A percentile compares a stretch with the other conserved stretches of the same genome.
phyloP scores from a whole-genome alignment of 1,284 basidiomycete genomes.

The Gymnopus androsaceus region DNA sequence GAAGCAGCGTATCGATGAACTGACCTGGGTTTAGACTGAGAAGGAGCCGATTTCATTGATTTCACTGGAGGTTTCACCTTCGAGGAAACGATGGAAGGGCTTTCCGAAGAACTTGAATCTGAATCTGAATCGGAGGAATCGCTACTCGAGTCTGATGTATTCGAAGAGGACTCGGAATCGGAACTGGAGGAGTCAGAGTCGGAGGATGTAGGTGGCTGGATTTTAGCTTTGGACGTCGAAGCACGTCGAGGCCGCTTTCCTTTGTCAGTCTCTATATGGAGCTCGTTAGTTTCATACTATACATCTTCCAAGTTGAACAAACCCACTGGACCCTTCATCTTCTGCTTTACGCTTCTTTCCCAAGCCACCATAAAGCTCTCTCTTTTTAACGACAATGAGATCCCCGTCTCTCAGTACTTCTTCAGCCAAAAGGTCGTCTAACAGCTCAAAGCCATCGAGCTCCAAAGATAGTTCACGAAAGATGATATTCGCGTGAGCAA shows the following conservation, averaged over 20 bases:
- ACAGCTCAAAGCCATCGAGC: constrained; percentile 19
- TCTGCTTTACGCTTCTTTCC: constrained; percentile 14
- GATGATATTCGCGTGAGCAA: constrained; percentile 1
- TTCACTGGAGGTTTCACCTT: not conserved
- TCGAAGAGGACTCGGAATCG: constrained; percentile 6
- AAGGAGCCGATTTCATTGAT: not conserved
- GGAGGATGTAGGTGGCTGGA: not conserved
- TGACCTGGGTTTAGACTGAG: not conserved
- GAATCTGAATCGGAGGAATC: constrained; percentile 4
- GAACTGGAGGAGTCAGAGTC: constrained; percentile 9
- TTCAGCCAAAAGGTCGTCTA: constrained; percentile 14
- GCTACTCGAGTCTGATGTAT: constrained; percentile 9
- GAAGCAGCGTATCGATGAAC: not conserved
- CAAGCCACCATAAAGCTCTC: not conserved
- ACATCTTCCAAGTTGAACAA: not conserved
- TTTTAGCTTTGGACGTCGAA: not conserved
- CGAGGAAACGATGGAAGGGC: not conserved
- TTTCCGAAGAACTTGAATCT: not conserved
- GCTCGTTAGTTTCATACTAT: not conserved
- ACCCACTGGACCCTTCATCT: constrained; percentile 3
- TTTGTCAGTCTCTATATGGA: not conserved
- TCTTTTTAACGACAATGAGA: constrained; percentile 7
- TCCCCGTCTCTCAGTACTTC: constrained; percentile 18
- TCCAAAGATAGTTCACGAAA: constrained; percentile 11
- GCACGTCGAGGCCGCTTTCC: not conserved